A percentile compares a stretch with the other conserved stretches of the same genome.
These are phyloP conservation scores for Cryptococcus wingfieldii DNA, from an alignment of 1,284 basidiomycete genomes.

Conservation along the genomic window DNA sequence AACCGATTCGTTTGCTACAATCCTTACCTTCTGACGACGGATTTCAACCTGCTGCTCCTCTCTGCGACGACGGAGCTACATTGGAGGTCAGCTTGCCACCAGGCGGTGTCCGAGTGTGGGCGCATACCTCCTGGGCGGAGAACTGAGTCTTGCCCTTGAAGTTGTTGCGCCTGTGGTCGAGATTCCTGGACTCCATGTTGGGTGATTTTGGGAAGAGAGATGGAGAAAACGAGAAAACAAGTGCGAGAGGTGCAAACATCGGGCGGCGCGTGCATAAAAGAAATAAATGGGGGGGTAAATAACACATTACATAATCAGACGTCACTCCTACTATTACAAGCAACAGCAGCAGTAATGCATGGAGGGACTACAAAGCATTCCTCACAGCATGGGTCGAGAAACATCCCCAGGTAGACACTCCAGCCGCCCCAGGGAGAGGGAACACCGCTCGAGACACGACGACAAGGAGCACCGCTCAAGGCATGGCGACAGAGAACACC, in stretches of 20 bases:
- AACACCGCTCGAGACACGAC: constrained; percentile 13
- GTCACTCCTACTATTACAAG: constrained; percentile 1
- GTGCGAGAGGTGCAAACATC: neutral
- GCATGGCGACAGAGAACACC: constrained; percentile 3
- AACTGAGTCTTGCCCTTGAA: constrained; percentile 51
- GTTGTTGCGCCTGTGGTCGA: constrained; percentile 48
- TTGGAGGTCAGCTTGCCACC: constrained; percentile 7
- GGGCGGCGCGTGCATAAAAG: constrained; percentile 5
- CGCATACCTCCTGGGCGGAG: constrained; percentile 48
- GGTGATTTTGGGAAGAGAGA: neutral
- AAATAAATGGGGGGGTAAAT: neutral
- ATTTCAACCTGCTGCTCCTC: constrained; percentile 98
- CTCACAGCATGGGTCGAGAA: constrained; percentile 2
- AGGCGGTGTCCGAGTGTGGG: neutral
- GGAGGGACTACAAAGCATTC: neutral
- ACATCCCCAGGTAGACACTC: too few relatives aligned
- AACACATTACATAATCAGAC: neutral
- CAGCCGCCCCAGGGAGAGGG: constrained; percentile 6
- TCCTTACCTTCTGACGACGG: constrained; percentile 72
- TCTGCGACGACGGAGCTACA: constrained; percentile 74
- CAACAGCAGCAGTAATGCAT: too few relatives aligned
- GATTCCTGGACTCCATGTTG: constrained; percentile 44
- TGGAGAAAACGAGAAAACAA: neutral
- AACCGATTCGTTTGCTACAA: neutral
- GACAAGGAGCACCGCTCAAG: constrained; percentile 3